Conservation (phyloP, 2,329 filamentous ascomycete species). For the Talaromyces sp. region DNA sequence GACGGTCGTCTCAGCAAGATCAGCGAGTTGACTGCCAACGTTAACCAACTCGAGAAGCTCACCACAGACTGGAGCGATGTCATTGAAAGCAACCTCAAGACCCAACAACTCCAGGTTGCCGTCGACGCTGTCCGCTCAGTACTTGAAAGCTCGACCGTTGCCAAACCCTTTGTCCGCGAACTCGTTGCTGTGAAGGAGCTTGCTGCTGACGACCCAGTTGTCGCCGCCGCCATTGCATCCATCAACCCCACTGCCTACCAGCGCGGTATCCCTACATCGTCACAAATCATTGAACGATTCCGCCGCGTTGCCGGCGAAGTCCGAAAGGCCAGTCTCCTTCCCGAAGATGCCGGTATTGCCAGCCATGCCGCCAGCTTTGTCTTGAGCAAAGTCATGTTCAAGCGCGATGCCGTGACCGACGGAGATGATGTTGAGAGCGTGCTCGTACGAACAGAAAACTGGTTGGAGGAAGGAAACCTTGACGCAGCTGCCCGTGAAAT, state of each 20-base stretch:
- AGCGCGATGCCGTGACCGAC: slow-evolving; percentile 80
- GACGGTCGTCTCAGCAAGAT: slow-evolving; percentile 83
- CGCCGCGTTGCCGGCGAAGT: slow-evolving; percentile 88
- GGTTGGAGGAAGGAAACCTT: slow-evolving; percentile 88
- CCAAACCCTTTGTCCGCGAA: slow-evolving; percentile 85
- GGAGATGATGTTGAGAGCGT: slow-evolving; percentile 93
- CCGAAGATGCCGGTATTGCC: slow-evolving; percentile 90
- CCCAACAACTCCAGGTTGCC: slow-evolving; percentile 93
- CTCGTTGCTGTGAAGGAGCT: slow-evolving; percentile 94
- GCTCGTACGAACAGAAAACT: slow-evolving; percentile 80
- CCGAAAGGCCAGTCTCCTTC: slow-evolving; percentile 86
- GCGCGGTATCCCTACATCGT: slow-evolving; percentile 76
- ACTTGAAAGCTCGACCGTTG: slow-evolving; percentile 70
- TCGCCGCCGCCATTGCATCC: slow-evolving; percentile 91
- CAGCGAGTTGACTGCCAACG: slow-evolving; percentile 71
- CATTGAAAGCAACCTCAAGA: slow-evolving; percentile 84
- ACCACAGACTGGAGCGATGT: slow-evolving; percentile 88
- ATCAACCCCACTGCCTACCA: slow-evolving; percentile 95
- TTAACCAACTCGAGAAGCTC: slow-evolving; percentile 81
- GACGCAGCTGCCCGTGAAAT: slow-evolving; percentile 92
- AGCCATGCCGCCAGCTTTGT: slow-evolving; percentile 88
- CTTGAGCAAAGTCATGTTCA: slow-evolving; percentile 92
- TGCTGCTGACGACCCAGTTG: slow-evolving; percentile 76
- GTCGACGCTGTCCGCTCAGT: slow-evolving; percentile 88
- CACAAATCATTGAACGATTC: slow-evolving; percentile 93